phyloP scores from a whole-genome alignment of 2,329 filamentous ascomycete species.

The Fusarium sp. region DNA sequence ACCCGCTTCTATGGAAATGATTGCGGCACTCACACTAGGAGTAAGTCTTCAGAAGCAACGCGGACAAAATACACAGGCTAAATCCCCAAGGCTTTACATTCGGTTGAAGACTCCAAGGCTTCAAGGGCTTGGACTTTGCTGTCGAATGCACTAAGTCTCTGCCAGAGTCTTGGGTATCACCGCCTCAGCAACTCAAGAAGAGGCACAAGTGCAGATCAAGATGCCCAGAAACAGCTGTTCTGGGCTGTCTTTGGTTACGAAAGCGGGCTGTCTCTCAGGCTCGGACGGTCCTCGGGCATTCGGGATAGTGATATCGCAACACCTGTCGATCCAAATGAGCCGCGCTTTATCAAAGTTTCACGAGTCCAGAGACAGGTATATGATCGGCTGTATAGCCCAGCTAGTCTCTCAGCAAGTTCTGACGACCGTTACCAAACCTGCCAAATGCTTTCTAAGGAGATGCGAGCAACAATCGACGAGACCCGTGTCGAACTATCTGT shows the following conservation, averaged over 20 bases:
- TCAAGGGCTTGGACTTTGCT: constrained; percentile 51
- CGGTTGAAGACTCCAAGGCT: constrained; percentile 49
- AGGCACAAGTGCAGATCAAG: not conserved
- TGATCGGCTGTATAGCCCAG: constrained; percentile 50
- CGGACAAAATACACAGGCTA: not conserved
- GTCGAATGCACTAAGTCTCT: constrained; percentile 50
- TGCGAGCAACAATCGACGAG: constrained; percentile 25
- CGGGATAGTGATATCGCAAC: constrained; percentile 49
- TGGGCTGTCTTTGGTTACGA: constrained; percentile 53
- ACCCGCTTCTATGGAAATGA: constrained; percentile 47
- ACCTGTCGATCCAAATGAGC: constrained; percentile 22
- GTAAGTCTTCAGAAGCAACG: constrained; percentile 31
- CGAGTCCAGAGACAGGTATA: constrained; percentile 49
- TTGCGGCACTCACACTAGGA: constrained; percentile 51
- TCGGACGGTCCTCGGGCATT: constrained; percentile 50
- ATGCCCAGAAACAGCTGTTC: constrained; percentile 41
- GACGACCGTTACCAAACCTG: not conserved
- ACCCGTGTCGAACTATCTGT: constrained; percentile 22
- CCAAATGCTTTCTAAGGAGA: constrained; percentile 1
- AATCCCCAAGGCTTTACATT: constrained; percentile 45
- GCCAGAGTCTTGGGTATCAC: constrained; percentile 51
- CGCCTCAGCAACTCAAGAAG: not conserved
- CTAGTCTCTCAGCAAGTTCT: not conserved
- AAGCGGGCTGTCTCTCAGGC: constrained; percentile 51
- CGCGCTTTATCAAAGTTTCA: constrained; percentile 32